A percentile compares a stretch with the other conserved stretches of the same genome.
Conservation (phyloP, 1,139 yeast genomes). For the Hanseniaspora sp. region DNA sequence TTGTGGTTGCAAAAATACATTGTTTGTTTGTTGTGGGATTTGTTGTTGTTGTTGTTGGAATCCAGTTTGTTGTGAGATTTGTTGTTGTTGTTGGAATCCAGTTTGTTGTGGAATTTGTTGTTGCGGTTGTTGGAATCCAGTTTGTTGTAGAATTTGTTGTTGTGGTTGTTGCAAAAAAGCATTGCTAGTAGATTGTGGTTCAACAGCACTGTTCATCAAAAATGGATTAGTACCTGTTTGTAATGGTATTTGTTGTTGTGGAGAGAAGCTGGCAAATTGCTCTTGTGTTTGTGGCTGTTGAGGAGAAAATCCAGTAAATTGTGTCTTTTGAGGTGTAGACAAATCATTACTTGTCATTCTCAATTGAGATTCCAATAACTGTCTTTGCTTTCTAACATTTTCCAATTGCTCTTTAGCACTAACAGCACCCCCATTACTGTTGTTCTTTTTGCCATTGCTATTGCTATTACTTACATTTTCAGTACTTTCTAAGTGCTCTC, state of each 20-base stretch:
- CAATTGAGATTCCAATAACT: constrained; percentile 25
- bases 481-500: constrained; percentile 63
- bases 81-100: constrained; percentile 17
- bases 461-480: constrained; percentile 11
- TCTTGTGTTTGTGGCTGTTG: constrained; percentile 16
- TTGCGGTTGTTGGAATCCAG: constrained; percentile 16
- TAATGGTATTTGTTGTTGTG: constrained; percentile 19
- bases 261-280: constrained; percentile 17
- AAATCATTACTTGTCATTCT: constrained; percentile 16
- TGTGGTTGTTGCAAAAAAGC: constrained; percentile 14
- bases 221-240: constrained; percentile 25
- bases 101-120: constrained; percentile 11
- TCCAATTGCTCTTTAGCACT: constrained; percentile 24
- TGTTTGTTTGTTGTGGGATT: constrained; percentile 14
- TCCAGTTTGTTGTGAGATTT: constrained; percentile 17
- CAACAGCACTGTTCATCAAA: constrained; percentile 16
- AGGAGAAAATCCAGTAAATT: constrained; percentile 18
- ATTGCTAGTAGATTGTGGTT: constrained; percentile 16
- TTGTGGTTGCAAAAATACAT: constrained; percentile 18
- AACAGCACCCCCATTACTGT: neutral
- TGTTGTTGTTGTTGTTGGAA: constrained; percentile 15
- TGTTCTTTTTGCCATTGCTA: constrained; percentile 16
- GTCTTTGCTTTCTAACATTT: constrained; percentile 26
- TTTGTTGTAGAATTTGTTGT: constrained; percentile 18
- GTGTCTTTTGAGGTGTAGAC: neutral